Conservation (phyloP, 495 filamentous ascomycete species). For the Aspergillus mulundensis region DNA sequence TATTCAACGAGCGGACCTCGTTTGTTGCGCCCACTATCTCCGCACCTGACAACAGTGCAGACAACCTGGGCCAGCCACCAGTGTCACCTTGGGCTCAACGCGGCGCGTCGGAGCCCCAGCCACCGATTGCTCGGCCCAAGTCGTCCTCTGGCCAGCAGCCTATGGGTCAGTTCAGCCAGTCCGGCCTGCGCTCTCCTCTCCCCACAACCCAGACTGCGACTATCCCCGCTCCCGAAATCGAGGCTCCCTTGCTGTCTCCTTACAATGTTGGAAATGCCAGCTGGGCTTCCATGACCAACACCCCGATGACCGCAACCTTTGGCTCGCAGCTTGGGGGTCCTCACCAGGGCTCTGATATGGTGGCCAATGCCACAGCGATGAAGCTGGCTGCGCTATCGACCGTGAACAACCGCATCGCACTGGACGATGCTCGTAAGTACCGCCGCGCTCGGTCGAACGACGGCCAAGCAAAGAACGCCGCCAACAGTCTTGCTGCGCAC, state of each 20-base stretch:
- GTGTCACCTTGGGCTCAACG: constrained; percentile 74
- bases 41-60: constrained; percentile 52
- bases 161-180: constrained; percentile 96
- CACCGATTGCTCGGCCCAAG: constrained; percentile 71
- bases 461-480: constrained; percentile 52
- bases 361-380: constrained; percentile 98
- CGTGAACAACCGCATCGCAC: constrained; percentile 95
- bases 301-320: constrained; percentile 90
- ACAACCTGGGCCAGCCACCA: constrained; percentile 56
- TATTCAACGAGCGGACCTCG: constrained; percentile 75
- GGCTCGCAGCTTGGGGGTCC: constrained; percentile 43
- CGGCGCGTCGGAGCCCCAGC: constrained; percentile 43
- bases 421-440: constrained; percentile 94
- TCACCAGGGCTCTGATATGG: constrained; percentile 71
- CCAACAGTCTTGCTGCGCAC: constrained; percentile 24
- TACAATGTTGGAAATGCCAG: constrained; percentile 81
- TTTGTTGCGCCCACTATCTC: constrained; percentile 77
- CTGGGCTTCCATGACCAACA: constrained; percentile 99
- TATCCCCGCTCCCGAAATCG: constrained; percentile 70
- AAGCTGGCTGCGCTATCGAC: constrained; percentile 95
- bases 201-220: constrained; percentile 74
- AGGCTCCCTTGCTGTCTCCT: constrained; percentile 83
- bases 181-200: constrained; percentile 77
- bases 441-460: constrained; percentile 88
- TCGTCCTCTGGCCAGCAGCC: constrained; percentile 83